Conservation (phyloP, 306 rosid genomes). For the Quillaja saponaria region DNA sequence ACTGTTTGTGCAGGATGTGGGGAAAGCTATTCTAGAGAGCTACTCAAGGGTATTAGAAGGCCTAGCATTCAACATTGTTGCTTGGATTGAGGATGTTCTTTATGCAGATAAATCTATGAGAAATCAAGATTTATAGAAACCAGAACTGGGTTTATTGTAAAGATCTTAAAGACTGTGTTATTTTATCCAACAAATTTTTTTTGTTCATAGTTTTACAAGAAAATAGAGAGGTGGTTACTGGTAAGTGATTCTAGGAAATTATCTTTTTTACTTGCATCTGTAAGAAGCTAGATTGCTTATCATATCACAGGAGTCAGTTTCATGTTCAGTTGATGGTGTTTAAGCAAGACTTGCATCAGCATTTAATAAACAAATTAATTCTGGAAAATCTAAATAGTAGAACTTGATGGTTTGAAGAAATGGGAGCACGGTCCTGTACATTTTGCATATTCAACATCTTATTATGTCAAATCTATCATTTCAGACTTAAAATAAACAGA, state of each 20-base stretch:
- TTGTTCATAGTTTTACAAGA: constrained; percentile 24
- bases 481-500: not conserved
- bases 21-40: constrained; percentile 67
- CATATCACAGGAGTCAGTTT: constrained; percentile 14
- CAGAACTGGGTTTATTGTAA: constrained; percentile 14
- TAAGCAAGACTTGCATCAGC: constrained; percentile 6
- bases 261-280: constrained; percentile 10
- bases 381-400: not conserved
- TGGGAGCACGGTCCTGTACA: too few species aligned
- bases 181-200: constrained; percentile 17
- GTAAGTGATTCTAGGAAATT: constrained; percentile 27
- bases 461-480: not conserved
- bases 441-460: not conserved
- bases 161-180: constrained; percentile 3
- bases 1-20: constrained; percentile 63
- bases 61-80: constrained; percentile 71
- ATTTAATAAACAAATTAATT: not conserved
- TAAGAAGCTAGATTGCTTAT: constrained; percentile 21
- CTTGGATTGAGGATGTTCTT: constrained; percentile 77
- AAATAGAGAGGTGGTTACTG: constrained; percentile 25
- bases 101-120: constrained; percentile 52
- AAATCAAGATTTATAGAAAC: constrained; percentile 32
- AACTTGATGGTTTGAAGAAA: not conserved
- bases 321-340: constrained; percentile 4
- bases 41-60: constrained; percentile 81